Conservation (phyloP, 345 rosid species). For the Eucalyptus marginata region DNA sequence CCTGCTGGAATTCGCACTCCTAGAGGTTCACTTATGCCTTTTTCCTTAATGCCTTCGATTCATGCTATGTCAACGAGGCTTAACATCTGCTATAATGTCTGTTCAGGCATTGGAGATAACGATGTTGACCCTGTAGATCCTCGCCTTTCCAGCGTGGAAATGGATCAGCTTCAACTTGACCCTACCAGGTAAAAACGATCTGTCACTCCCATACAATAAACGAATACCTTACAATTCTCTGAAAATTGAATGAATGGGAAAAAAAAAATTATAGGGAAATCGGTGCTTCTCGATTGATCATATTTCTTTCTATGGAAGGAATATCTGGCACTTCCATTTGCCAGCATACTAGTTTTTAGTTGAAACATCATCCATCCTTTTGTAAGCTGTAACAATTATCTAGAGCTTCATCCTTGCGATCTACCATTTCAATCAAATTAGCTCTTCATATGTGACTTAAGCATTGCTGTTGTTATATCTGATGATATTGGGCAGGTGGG, state of each 20-base stretch:
- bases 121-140: slow-evolving; percentile 8
- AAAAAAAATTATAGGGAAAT: neutral
- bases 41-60: neutral
- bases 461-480: neutral
- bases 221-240: neutral
- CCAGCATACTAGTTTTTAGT: neutral
- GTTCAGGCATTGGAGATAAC: slow-evolving; percentile 12
- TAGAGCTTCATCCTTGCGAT: neutral
- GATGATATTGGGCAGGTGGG: slow-evolving; percentile 32
- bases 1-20: slow-evolving; percentile 23
- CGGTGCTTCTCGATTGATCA: neutral
- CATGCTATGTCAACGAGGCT: neutral
- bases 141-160: slow-evolving; percentile 15
- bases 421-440: neutral
- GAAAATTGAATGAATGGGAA: neutral
- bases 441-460: neutral
- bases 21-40: slow-evolving; percentile 31
- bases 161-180: slow-evolving; percentile 9
- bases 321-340: neutral
- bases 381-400: neutral
- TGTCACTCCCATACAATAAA: neutral
- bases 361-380: neutral
- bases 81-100: neutral
- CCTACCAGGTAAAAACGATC: slow-evolving; percentile 13
- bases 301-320: neutral